phyloP scores from a whole-genome alignment of 257 asterid genomes.

The Schizonepeta tenuifolia region DNA sequence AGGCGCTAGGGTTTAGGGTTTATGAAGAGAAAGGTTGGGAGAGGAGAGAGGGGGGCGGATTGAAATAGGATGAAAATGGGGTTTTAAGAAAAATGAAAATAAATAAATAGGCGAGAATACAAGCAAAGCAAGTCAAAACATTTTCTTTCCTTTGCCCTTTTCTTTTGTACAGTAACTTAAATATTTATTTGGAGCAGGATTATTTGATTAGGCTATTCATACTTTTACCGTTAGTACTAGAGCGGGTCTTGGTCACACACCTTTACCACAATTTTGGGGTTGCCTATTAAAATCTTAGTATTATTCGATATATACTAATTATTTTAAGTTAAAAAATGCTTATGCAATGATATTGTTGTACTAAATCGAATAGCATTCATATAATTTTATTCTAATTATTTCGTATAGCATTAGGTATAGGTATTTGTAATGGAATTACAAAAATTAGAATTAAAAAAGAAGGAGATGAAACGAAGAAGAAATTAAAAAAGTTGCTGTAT shows the following conservation, averaged over 20 bases:
- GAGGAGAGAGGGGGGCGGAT: slow-evolving; percentile 17
- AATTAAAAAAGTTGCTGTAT: too few species aligned
- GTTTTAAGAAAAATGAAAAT: neutral
- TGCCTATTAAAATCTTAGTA: neutral
- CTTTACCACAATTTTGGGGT: neutral
- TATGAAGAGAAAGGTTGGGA: slow-evolving; percentile 37
- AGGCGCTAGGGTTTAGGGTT: slow-evolving; percentile 52
- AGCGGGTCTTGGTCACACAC: neutral
- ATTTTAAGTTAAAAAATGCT: too few species aligned
- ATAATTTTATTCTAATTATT: too few species aligned
- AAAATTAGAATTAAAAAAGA: neutral
- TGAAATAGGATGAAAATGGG: slow-evolving; percentile 1
- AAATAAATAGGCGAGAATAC: slow-evolving; percentile 3
- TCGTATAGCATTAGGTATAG: too few species aligned
- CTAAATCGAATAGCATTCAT: too few species aligned
- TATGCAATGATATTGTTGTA: too few species aligned
- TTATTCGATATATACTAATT: too few species aligned
- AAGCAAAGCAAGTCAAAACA: too few species aligned
- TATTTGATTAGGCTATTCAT: neutral
- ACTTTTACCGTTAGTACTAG: neutral
- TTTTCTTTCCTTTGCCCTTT: neutral
- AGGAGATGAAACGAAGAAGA: neutral
- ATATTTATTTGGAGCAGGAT: neutral
- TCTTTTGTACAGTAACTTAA: neutral
- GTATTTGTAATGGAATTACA: neutral